phyloP scores from a whole-genome alignment of 2,329 filamentous ascomycete genomes.

The Exophiala oligosperma region DNA sequence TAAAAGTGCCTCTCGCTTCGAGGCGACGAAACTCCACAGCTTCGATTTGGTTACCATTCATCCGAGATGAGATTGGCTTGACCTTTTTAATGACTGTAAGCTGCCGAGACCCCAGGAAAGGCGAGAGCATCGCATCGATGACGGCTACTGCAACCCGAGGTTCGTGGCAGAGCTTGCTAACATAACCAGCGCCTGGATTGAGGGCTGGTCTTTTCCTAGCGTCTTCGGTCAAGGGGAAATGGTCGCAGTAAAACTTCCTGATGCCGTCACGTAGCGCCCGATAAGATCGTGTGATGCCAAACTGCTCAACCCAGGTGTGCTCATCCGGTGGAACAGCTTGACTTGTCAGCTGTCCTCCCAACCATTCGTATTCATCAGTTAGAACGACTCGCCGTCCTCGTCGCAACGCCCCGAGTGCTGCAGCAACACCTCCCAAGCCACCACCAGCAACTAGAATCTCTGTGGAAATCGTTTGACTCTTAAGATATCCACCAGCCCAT shows the following conservation, averaged over 20 bases:
- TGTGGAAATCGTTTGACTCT: background rate
- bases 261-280: slow-evolving; percentile 1
- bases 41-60: background rate
- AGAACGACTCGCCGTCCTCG: slow-evolving; percentile 1
- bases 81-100: background rate
- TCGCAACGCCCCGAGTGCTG: background rate
- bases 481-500: background rate
- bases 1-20: background rate
- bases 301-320: slow-evolving; percentile 4
- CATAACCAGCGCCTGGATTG: slow-evolving; percentile 5
- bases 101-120: slow-evolving; percentile 3
- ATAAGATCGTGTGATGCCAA: slow-evolving; percentile 2
- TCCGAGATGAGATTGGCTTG: background rate
- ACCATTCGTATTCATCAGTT: slow-evolving; percentile 1
- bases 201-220: background rate
- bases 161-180: slow-evolving; percentile 4
- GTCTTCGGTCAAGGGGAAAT: background rate
- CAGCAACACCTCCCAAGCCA: slow-evolving; percentile 2
- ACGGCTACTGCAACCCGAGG: slow-evolving; percentile 6
- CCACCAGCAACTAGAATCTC: background rate
- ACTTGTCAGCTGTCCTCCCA: slow-evolving; percentile 3
- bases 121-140: background rate
- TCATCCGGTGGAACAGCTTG: slow-evolving; percentile 3
- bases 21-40: slow-evolving; percentile 1
- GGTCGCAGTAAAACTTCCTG: background rate